phyloP scores from a whole-genome alignment of 371 early-diverging fungal species.

The Furculomyces boomerangus region DNA sequence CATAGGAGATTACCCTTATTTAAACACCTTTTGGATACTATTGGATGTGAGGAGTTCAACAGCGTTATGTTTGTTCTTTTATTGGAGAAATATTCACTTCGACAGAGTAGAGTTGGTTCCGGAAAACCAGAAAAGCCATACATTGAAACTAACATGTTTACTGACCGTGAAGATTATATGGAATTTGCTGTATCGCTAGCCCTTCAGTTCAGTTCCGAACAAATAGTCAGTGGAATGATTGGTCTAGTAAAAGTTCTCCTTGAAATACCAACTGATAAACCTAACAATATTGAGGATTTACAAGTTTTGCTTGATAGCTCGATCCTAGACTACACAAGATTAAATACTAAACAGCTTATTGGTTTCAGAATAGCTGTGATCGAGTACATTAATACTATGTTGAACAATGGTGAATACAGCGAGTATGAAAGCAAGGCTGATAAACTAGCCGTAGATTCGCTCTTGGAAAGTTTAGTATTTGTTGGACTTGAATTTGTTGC shows the following conservation, averaged over 20 bases:
- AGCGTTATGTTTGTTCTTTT: conserved; percentile 51
- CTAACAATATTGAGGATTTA: conserved; percentile 22
- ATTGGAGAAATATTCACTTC: conserved; percentile 45
- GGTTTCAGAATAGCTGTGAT: conserved; percentile 56
- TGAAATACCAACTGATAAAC: conserved; percentile 39
- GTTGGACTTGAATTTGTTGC: not conserved
- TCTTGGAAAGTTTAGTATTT: not conserved
- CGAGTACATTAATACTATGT: conserved; percentile 42
- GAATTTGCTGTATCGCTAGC: conserved; percentile 15
- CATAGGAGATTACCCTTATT: conserved; percentile 82
- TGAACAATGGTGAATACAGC: conserved; percentile 27
- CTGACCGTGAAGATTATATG: conserved; percentile 13
- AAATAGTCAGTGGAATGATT: not conserved
- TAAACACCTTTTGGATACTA: conserved; percentile 52
- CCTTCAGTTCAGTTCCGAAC: conserved; percentile 5
- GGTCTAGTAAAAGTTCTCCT: conserved; percentile 10
- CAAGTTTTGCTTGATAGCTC: conserved; percentile 18
- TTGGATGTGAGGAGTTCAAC: conserved; percentile 61
- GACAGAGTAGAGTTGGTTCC: conserved; percentile 9
- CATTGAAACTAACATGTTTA: not conserved
- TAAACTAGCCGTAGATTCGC: not conserved
- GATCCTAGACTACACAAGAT: conserved; percentile 14
- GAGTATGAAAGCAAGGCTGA: conserved; percentile 33
- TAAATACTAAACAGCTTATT: conserved; percentile 43
- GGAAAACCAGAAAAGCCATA: not conserved